These are phyloP conservation scores for Zostera marina DNA, from an alignment of 116 monocot species.

Conservation along the genomic window DNA sequence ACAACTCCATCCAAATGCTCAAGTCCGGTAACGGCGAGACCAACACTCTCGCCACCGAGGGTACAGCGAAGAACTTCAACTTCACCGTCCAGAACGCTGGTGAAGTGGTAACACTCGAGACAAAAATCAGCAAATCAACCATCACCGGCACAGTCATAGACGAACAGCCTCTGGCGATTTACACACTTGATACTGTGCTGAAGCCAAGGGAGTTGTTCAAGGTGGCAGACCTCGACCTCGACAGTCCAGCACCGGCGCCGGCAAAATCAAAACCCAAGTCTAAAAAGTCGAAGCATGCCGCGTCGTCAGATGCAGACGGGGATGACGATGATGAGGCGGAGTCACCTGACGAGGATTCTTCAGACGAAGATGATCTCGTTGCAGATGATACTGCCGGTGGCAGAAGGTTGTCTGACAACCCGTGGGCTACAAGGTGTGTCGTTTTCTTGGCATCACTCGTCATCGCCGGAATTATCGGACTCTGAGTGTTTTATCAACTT, in stretches of 20 bases:
- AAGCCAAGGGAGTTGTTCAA: constrained; percentile 75
- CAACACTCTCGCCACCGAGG: constrained; percentile 68
- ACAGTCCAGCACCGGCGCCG: constrained; percentile 30
- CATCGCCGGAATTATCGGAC: not conserved
- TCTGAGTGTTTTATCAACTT: not conserved
- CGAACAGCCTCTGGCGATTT: constrained; percentile 60
- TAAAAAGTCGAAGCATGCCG: not conserved
- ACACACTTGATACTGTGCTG: constrained; percentile 57
- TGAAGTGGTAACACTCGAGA: constrained; percentile 40
- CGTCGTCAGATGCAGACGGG: constrained; percentile 3
- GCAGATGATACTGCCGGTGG: not conserved
- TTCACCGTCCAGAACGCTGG: constrained; percentile 67
- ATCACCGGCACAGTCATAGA: constrained; percentile 49
- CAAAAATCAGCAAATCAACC: constrained; percentile 30
- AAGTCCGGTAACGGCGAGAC: constrained; percentile 59
- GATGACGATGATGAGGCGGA: not conserved
- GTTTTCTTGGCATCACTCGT: constrained; percentile 1
- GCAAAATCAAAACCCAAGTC: constrained; percentile 8
- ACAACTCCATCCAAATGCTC: constrained; percentile 51
- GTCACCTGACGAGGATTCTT: constrained; percentile 1
- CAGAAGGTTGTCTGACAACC: not conserved
- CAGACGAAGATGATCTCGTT: constrained; percentile 6
- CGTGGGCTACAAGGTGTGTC: not conserved
- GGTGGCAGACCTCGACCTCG: constrained; percentile 5
- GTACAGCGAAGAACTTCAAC: constrained; percentile 39